A percentile compares a stretch with the other conserved stretches of the same genome.
Conservation (phyloP, 768 basidiomycete species). For the Leucocoprinus sp. region DNA sequence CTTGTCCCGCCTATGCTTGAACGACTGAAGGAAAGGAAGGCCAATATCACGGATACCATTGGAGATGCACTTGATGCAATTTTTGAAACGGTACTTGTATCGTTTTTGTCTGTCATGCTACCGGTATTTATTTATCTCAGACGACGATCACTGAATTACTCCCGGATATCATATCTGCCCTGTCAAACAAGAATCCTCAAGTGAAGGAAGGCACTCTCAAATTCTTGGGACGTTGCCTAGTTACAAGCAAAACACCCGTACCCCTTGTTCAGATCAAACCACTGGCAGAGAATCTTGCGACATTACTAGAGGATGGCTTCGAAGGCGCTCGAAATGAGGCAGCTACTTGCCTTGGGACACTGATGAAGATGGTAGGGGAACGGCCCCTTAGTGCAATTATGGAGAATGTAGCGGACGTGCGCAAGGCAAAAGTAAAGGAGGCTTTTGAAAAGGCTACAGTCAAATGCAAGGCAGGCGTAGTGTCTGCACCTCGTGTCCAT, state of each 20-base stretch:
- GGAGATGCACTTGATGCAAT: constrained; percentile 84
- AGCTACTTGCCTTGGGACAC: constrained; percentile 76
- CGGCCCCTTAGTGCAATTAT: constrained; percentile 80
- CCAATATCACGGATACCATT: constrained; percentile 82
- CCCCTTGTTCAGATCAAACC: constrained; percentile 72
- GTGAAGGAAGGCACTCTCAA: constrained; percentile 90
- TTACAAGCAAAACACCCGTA: constrained; percentile 61
- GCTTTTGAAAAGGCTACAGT: constrained; percentile 89
- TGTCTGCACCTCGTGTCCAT: constrained; percentile 41
- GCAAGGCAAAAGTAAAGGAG: constrained; percentile 91
- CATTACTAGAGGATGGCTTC: constrained; percentile 77
- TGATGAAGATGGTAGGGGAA: constrained; percentile 98
- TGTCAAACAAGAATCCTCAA: constrained; percentile 92
- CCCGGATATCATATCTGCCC: constrained; percentile 68
- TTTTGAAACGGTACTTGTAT: constrained; percentile 61
- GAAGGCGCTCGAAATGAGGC: constrained; percentile 88
- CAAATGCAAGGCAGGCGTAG: constrained; percentile 73
- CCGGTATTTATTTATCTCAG: constrained; percentile 32
- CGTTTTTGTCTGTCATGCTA: constrained; percentile 3
- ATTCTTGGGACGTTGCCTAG: constrained; percentile 74
- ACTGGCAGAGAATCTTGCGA: constrained; percentile 66
- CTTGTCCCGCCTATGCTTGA: constrained; percentile 78
- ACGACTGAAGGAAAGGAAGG: constrained; percentile 90
- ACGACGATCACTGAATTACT: constrained; percentile 72
- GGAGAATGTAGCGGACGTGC: constrained; percentile 78